phyloP scores from a whole-genome alignment of 208 protist species.

The Acanthamoeba lenticulata region DNA sequence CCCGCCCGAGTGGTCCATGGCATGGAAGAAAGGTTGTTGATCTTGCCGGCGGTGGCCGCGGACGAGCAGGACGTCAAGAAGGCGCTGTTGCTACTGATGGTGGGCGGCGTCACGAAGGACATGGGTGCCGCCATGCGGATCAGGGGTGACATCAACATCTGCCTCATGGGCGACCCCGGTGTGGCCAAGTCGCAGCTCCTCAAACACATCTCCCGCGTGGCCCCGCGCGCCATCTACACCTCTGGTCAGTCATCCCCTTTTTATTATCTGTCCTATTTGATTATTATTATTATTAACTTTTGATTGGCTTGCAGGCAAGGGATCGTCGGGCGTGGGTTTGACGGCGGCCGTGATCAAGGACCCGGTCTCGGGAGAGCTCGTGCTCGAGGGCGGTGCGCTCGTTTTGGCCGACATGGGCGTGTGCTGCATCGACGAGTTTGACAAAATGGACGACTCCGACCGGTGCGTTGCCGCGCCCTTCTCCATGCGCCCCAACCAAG shows the following conservation, averaged over 20 bases:
- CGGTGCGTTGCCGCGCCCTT: too few relatives aligned
- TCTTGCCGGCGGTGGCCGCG: too few relatives aligned
- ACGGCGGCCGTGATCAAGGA: conserved; percentile 91
- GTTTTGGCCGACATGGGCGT: conserved; percentile 99
- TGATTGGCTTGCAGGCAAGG: too few relatives aligned
- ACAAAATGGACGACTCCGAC: conserved; percentile 95
- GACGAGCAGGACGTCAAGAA: background rate
- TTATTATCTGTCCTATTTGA: too few relatives aligned
- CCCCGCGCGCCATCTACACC: conserved; percentile 37
- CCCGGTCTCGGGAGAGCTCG: conserved; percentile 85
- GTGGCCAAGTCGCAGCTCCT: conserved; percentile 94
- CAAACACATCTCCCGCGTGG: conserved; percentile 81
- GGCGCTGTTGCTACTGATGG: conserved; percentile 89
- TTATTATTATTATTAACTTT: too few relatives aligned
- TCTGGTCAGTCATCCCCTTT: background rate
- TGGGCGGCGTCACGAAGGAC: conserved; percentile 84
- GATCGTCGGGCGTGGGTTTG: conserved; percentile 91
- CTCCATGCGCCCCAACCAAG: too few relatives aligned
- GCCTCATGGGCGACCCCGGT: conserved; percentile 99
- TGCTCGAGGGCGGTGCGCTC: conserved; percentile 96
- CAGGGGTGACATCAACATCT: conserved; percentile 98
- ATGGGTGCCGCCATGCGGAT: conserved; percentile 86
- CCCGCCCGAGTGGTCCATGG: too few relatives aligned
- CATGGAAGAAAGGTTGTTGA: too few relatives aligned
- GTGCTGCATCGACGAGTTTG: conserved; percentile 99